Conservation (phyloP, 805 yeast genomes). For the Kodamaea jinghongensis region DNA sequence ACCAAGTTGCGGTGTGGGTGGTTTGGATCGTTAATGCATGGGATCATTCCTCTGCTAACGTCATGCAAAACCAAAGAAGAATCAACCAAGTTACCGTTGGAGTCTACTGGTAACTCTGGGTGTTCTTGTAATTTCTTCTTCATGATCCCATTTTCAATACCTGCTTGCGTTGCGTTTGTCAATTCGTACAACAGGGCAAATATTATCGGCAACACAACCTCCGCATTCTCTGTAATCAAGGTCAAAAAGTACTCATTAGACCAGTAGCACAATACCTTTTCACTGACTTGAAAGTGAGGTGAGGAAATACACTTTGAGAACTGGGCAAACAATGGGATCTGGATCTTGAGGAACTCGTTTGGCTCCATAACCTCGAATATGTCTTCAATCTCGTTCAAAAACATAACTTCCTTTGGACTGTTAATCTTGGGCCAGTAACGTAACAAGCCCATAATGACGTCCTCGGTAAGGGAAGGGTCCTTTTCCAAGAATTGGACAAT, state of each 20-base stretch:
- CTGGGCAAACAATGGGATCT: slow-evolving; percentile 91
- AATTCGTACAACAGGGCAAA: slow-evolving; percentile 88
- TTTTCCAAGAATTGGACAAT: slow-evolving; percentile 95
- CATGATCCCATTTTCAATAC: slow-evolving; percentile 38
- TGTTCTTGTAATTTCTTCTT: slow-evolving; percentile 37
- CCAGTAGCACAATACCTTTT: slow-evolving; percentile 91
- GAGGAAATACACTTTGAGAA: slow-evolving; percentile 90
- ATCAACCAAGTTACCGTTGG: slow-evolving; percentile 43
- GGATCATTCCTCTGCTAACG: slow-evolving; percentile 20
- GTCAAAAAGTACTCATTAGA: slow-evolving; percentile 91
- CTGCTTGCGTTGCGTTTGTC: slow-evolving; percentile 51
- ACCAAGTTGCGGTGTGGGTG: slow-evolving; percentile 24
- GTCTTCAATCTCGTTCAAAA: slow-evolving; percentile 92
- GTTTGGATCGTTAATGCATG: slow-evolving; percentile 22
- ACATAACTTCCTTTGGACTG: slow-evolving; percentile 94
- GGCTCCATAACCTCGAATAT: slow-evolving; percentile 96
- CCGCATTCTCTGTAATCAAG: slow-evolving; percentile 87
- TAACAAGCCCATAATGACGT: slow-evolving; percentile 89
- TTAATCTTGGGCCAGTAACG: slow-evolving; percentile 97
- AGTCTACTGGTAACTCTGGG: slow-evolving; percentile 39
- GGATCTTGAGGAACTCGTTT: slow-evolving; percentile 83
- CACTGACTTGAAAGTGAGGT: slow-evolving; percentile 96
- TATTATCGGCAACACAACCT: slow-evolving; percentile 86
- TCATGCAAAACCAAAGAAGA: slow-evolving; percentile 32
- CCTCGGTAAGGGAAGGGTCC: slow-evolving; percentile 89